These are phyloP conservation scores for Lobosporangium transversale DNA, from an alignment of 192 early-diverging fungal species.

Conservation along the genomic window DNA sequence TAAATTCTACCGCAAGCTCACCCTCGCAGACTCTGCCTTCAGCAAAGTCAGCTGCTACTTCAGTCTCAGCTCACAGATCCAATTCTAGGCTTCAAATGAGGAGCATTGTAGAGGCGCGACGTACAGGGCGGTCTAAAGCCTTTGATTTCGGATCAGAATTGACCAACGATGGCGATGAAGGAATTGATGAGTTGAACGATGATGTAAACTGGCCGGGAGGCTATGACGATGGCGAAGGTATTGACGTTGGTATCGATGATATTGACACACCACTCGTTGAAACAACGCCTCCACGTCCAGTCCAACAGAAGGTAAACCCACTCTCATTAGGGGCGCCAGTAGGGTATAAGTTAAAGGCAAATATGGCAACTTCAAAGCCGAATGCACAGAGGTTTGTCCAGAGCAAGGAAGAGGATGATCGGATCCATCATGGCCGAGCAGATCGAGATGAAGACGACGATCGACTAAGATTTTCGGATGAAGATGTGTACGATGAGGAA, in stretches of 20 bases:
- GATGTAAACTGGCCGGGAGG: background rate
- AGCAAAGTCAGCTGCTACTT: background rate
- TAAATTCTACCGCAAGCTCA: background rate
- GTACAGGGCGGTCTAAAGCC: conserved; percentile 7
- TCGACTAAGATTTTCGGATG: conserved; percentile 18
- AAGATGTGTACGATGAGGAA: conserved; percentile 6
- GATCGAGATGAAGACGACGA: background rate
- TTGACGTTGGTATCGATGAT: background rate
- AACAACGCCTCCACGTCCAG: background rate
- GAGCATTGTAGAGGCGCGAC: background rate
- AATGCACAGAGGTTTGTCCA: background rate
- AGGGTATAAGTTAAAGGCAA: conserved; percentile 10
- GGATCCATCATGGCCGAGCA: conserved; percentile 1
- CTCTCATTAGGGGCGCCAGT: background rate
- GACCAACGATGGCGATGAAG: background rate
- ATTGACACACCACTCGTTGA: background rate
- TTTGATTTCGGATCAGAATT: conserved; percentile 17
- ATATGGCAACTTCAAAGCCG: background rate
- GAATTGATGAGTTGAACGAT: background rate
- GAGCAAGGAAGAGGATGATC: conserved; percentile 1
- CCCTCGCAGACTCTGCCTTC: background rate
- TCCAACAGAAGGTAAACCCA: too few species aligned
- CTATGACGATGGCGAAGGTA: background rate
- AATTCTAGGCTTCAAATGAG: background rate
- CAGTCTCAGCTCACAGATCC: background rate